These are phyloP conservation scores for Fusarium nematophilum DNA, from an alignment of 2,329 filamentous ascomycete genomes.

Conservation along the genomic window DNA sequence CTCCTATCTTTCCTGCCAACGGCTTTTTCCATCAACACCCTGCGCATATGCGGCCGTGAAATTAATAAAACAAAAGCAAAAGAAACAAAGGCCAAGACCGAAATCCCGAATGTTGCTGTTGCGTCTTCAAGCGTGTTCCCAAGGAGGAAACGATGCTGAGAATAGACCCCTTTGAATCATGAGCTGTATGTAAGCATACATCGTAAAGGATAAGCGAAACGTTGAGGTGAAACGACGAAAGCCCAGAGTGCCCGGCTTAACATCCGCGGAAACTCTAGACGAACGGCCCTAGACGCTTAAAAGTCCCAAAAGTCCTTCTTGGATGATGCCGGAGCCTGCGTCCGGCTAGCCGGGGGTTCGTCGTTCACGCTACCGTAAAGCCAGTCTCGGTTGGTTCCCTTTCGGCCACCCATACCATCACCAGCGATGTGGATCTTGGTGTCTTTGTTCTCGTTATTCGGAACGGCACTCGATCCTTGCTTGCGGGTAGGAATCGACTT, in stretches of 20 bases:
- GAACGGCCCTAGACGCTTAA: slow-evolving; percentile 43
- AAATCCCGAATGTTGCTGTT: background rate
- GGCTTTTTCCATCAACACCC: slow-evolving; percentile 17
- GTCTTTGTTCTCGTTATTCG: slow-evolving; percentile 21
- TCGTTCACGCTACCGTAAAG: slow-evolving; percentile 63
- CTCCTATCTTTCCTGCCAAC: slow-evolving; percentile 9
- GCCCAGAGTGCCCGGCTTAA: background rate
- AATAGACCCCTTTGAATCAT: slow-evolving; percentile 22
- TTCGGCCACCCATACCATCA: slow-evolving; percentile 73
- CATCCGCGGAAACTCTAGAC: slow-evolving; percentile 7
- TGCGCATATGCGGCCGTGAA: slow-evolving; percentile 20
- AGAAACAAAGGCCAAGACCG: slow-evolving; percentile 6
- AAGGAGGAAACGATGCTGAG: slow-evolving; percentile 14
- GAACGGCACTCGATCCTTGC: slow-evolving; percentile 33
- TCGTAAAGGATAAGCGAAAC: slow-evolving; percentile 2
- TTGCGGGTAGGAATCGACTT: slow-evolving; percentile 50
- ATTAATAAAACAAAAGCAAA: slow-evolving; percentile 23
- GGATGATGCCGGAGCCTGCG: slow-evolving; percentile 48
- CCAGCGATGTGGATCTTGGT: slow-evolving; percentile 59
- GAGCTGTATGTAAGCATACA: slow-evolving; percentile 14
- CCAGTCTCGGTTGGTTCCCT: slow-evolving; percentile 66
- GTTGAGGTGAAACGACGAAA: background rate
- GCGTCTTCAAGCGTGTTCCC: slow-evolving; percentile 19
- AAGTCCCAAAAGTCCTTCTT: slow-evolving; percentile 62
- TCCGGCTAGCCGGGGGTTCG: slow-evolving; percentile 50